Evolutionary conservation across 768 basidiomycete species (phyloP).

Genomic region (Tubosaeta sp.): DNA sequence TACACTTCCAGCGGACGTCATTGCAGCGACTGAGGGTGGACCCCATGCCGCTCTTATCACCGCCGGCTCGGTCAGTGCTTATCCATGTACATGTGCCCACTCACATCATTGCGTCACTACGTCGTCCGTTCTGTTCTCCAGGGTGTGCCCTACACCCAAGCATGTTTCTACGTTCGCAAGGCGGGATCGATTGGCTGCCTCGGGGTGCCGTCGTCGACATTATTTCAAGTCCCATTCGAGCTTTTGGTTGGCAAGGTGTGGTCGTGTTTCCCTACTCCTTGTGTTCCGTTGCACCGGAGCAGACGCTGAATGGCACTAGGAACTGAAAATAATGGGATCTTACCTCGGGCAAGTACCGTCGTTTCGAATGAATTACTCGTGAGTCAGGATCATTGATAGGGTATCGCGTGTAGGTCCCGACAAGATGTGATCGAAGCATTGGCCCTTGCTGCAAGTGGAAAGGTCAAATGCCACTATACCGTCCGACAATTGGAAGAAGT

Average conservation of each 20-base stretch:
- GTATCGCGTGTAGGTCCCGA: no score
- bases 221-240: constrained; percentile 28
- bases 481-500: no score
- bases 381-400: no score
- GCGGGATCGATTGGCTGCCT: constrained; percentile 39
- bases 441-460: no score
- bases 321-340: no score
- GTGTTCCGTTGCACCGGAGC: not conserved
- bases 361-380: no score
- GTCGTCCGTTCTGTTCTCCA: not conserved
- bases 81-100: not conserved
- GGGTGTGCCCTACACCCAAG: constrained; percentile 39
- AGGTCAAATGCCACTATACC: no score
- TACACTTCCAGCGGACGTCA: constrained; percentile 31
- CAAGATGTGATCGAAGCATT: no score
- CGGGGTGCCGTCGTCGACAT: constrained; percentile 34
- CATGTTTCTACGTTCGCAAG: constrained; percentile 41
- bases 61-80: constrained; percentile 17
- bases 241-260: constrained; percentile 27
- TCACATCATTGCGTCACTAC: not conserved
- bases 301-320: constrained; percentile 2
- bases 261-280: not conserved
- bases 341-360: no score
- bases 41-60: constrained; percentile 37
- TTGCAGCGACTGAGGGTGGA: constrained; percentile 38